Base-by-base conservation (phyloP, 2,329 filamentous ascomycete species). In the Graphilbum ipis-grandicollis region DNA sequence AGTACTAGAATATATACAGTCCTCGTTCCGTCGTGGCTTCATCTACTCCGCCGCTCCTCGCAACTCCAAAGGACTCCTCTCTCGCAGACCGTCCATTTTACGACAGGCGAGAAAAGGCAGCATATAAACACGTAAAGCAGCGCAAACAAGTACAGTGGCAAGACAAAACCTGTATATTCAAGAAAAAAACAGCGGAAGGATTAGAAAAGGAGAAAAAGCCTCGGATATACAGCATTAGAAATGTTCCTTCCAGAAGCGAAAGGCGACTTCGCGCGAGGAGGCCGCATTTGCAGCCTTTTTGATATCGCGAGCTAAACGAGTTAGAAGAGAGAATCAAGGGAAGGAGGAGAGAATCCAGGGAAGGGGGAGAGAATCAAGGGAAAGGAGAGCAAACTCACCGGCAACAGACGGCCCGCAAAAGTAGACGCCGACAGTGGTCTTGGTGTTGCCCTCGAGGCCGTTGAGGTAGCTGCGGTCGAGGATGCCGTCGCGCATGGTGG, bases 171-270 rank as follows among this genome's bases (percentile, higher is more conserved):
- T 28, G 15, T 10, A 12, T 28, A 33, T 15, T 17, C 32, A 23
- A 31, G 9, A 31, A 12, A 33, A 17, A 17, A 3, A 38, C 29
- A 26, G 17, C 10, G 29, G 22, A 38, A 30, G 2, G 19, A 31
- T 21, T 33, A 37, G 29, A 19, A 15, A 31, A 37, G 31, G n/a
- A 21, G 26, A 15, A 33, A 31, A 12, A 14, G 21, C 14, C 14
- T 3, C 19, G 7, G 13, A 3, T 12, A 17, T 33, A 21, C 31
- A 31, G 40, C 43, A 41, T 53, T 66, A 78, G 53, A 78, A 78
- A 53, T 98, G 88, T 59, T 98, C 90, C 64, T 98, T 98, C 90
- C 90, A 98, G 66, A 98, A 98, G 49, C 83, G 81, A 63, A 96
- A 98, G 50, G 77, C 73, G 39, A 98, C 84, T 47, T 93, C 81